Conservation (phyloP, 2,329 filamentous ascomycete genomes). For the Didymella pinodella region DNA sequence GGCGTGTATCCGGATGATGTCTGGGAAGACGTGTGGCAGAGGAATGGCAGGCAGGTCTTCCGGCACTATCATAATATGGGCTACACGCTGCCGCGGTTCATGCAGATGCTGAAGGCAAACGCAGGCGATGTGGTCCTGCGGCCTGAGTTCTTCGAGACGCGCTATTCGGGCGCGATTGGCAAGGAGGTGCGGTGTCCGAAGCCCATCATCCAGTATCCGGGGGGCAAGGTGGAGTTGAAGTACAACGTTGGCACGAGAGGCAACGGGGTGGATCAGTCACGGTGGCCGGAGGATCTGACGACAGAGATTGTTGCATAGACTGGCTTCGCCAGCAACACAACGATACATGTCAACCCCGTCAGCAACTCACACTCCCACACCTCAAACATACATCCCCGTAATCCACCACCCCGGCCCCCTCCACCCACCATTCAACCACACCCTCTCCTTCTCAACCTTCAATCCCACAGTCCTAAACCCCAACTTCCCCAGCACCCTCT, state of each 20-base stretch:
- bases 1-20: conserved; percentile 50
- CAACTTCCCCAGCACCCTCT: conserved; percentile 35
- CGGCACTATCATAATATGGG: conserved; percentile 61
- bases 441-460: conserved; percentile 28
- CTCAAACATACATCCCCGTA: conserved; percentile 9
- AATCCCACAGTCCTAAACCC: conserved; percentile 37
- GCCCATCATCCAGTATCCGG: conserved; percentile 54
- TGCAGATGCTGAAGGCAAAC: conserved; percentile 53
- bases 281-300: conserved; percentile 58
- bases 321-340: not conserved
- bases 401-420: conserved; percentile 23
- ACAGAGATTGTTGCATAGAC: conserved; percentile 47
- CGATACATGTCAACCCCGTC: not conserved
- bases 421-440: conserved; percentile 39
- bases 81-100: conserved; percentile 52
- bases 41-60: conserved; percentile 59
- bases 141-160: conserved; percentile 58
- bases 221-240: conserved; percentile 44
- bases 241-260: conserved; percentile 60
- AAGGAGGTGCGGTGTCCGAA: conserved; percentile 53
- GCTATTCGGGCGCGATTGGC: conserved; percentile 51
- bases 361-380: not conserved
- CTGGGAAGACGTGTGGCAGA: conserved; percentile 59
- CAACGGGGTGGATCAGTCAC: conserved; percentile 59
- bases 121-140: conserved; percentile 54